phyloP scores from a whole-genome alignment of 2,329 filamentous ascomycete species.

The Aureobasidium sp. region DNA sequence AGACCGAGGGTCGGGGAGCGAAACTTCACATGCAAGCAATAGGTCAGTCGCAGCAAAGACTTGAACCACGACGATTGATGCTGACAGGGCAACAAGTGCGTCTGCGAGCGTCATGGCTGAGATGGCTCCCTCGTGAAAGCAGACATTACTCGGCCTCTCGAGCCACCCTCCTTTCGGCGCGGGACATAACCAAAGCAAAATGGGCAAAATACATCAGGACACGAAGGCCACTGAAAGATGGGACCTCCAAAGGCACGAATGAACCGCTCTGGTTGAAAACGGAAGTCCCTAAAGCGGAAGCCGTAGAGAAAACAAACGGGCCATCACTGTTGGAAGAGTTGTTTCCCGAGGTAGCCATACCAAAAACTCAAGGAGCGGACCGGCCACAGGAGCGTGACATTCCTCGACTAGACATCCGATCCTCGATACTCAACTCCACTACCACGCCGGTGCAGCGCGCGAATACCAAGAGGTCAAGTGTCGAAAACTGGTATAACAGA shows the following conservation, averaged over 20 bases:
- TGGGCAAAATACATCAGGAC: no score
- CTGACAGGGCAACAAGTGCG: constrained; percentile 3
- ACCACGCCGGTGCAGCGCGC: neutral
- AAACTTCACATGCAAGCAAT: constrained; percentile 10
- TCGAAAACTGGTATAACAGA: constrained; percentile 1
- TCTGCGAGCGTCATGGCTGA: constrained; percentile 16
- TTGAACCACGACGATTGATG: constrained; percentile 13
- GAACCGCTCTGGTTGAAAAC: no score
- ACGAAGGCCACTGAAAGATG: neutral
- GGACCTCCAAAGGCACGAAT: neutral
- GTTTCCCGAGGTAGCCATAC: constrained; percentile 46
- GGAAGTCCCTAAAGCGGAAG: neutral
- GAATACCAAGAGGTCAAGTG: neutral
- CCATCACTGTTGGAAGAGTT: constrained; percentile 43
- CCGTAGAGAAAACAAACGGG: constrained; percentile 17
- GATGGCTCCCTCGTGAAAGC: constrained; percentile 10
- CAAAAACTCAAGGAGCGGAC: constrained; percentile 18
- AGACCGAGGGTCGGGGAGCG: neutral
- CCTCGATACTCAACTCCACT: neutral
- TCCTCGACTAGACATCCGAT: constrained; percentile 24
- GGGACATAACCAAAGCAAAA: no score
- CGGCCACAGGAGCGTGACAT: constrained; percentile 27
- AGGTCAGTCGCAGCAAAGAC: neutral
- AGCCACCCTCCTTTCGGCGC: neutral
- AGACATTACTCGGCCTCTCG: neutral